Percentiles rank a stretch among this genome's conserved stretches.
These are phyloP conservation scores for Coemansia reversa DNA, from an alignment of 192 early-diverging fungal genomes.

Conservation along the genomic window DNA sequence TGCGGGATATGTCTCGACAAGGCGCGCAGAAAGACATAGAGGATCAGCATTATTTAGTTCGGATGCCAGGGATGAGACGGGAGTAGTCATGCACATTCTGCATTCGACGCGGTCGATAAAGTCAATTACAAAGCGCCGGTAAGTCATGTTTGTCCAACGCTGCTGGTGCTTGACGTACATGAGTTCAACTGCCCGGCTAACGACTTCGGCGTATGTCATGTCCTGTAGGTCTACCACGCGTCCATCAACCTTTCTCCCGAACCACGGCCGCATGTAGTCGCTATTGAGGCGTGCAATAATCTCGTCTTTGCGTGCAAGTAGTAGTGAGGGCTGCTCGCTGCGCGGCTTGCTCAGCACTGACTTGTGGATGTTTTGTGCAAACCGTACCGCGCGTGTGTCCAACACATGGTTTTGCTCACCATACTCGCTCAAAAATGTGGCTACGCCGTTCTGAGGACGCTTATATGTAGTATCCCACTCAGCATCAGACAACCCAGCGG, in stretches of 20 bases:
- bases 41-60: background rate
- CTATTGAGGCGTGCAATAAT: constrained; percentile 76
- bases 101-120: constrained; percentile 83
- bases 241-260: constrained; percentile 79
- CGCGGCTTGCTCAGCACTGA: constrained; percentile 77
- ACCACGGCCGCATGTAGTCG: constrained; percentile 81
- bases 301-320: constrained; percentile 73
- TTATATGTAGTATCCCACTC: constrained; percentile 72
- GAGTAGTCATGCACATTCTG: constrained; percentile 43
- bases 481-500: constrained; percentile 73
- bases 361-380: constrained; percentile 82
- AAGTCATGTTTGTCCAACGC: constrained; percentile 80
- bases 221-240: constrained; percentile 76
- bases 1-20: constrained; percentile 7
- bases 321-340: constrained; percentile 71
- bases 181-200: constrained; percentile 76
- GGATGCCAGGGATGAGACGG: background rate
- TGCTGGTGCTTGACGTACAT: constrained; percentile 73
- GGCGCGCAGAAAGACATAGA: too few species aligned
- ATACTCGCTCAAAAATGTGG: constrained; percentile 82
- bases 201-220: constrained; percentile 92
- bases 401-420: constrained; percentile 94
- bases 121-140: constrained; percentile 73
- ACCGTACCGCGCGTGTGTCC: constrained; percentile 74
- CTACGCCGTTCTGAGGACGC: constrained; percentile 65